Evolutionary conservation across 2,329 filamentous ascomycete species (phyloP), one percentile per base, ranked within the genome.

Genomic region (Leptodontidium sp.): DNA sequence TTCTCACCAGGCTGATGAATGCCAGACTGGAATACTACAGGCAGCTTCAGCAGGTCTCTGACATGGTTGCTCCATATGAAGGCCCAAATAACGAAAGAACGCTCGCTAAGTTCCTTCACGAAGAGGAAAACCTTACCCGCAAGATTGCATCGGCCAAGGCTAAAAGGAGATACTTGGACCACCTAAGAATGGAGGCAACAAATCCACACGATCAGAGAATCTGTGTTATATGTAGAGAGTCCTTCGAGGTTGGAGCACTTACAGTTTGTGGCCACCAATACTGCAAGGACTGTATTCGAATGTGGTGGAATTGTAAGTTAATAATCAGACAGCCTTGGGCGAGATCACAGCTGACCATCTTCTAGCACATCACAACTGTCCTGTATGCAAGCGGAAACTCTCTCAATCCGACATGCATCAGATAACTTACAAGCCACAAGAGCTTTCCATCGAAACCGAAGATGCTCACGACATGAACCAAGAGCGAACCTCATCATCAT

Each of bases 181-280:
- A 79, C 68, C 68, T 79, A 5, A 70, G 68, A 61, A 61, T 64
- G 52, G 76, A 77, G 58, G 72, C 73, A 11, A 83, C 86, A n/a
- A 88, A 86, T 61, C 85, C 86, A 1, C 86, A 89, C 59, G 87
- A 90, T 67, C 84, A 88, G 7, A 87, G 88, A 38, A 89, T 91
- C 62, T 99, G 96, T 78, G 88, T 97, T 66, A 98, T 99, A 74
- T 99, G 96, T 78, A 90, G 92, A 76, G 86, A 87, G 12, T 77
- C 84, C 0, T 97, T 98, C 75, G 89, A 91, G 68, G 83, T 89
- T n/a, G 95, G 95, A 64, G 88, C 92, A 64, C 83, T 95, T 70
- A 98, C 95, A 0, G 87, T 93, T 0, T 98, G 96, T 78, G 95
- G 95, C 0, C 96, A 99, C 77, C 89, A 93, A 72, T 98, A 94